Evolutionary conservation across 2,329 filamentous ascomycete genomes (phyloP), one percentile per base, ranked within the genome.

Genomic region (Sporothrix pseudoabietina): DNA sequence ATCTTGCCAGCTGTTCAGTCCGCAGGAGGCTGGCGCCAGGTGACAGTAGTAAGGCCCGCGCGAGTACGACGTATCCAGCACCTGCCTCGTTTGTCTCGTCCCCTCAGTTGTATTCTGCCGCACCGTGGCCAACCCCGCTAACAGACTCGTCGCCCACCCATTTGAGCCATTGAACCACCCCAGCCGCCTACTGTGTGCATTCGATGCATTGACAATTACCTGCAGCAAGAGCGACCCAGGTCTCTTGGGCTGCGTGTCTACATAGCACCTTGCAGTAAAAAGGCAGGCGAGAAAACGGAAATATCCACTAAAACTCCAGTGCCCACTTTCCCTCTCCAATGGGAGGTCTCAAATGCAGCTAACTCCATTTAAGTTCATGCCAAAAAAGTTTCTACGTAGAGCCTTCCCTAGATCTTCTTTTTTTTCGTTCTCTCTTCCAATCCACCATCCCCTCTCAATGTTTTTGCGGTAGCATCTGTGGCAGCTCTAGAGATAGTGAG

Each of bases 401-500:
- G 57, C 41, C 52, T 72, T 69, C 35, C 71, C 14, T 22, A 19
- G 26, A 54, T 47, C 35, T 54, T 16, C 54, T 63, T 41, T 55
- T 69, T 61, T 72, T 73, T 72, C 44, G 52, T 70, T 44, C 14
- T 55, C 49, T 35, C 52, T 26, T 57, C 47, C 30, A 26, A 26
- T 30, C 41, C 30, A 41, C 35, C 57, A 47, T 70, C 49, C 49
- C 70, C 71, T 76, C 77, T 87, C 86, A 88, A 90, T 90, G 88
- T 87, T 82, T 82, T 79, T 80, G 79, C 87, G 90, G 87, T 92
- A 95, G 93, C 85, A 90, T 83, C 84, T 82, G 85, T 86, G 85
- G 84, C 82, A 87, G 89, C 89, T 92, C 90, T 92, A 90, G 91
- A 90, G 91, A 91, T 91, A 87, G 86, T 89, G 88, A 88, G 87